These are phyloP conservation scores for Trichomonas gallinae DNA, from an alignment of 208 protist genomes.

Conservation along the genomic window DNA sequence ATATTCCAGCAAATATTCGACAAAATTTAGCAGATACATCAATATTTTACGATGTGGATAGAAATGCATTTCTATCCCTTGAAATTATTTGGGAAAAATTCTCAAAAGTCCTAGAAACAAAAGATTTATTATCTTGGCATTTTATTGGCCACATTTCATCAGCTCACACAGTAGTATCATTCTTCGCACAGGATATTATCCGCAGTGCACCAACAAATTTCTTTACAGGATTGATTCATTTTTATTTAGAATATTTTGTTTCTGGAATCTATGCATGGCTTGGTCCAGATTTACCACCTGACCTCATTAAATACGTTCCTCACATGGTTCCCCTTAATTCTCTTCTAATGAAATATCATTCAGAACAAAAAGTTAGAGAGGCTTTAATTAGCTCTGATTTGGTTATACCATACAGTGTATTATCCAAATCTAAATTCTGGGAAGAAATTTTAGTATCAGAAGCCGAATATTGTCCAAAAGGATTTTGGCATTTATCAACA, in stretches of 20 bases:
- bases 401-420: background rate
- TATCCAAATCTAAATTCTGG: background rate
- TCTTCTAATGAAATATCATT: background rate
- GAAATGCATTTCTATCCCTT: background rate
- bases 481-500: background rate
- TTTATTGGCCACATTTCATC: background rate
- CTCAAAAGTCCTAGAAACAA: background rate
- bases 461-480: background rate
- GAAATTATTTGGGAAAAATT: background rate
- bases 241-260: background rate
- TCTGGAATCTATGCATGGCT: background rate
- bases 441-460: background rate
- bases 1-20: background rate
- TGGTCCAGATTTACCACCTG: background rate
- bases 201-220: background rate
- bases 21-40: background rate
- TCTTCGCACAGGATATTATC: background rate
- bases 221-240: background rate
- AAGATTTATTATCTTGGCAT: background rate
- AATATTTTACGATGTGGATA: background rate
- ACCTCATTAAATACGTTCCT: background rate
- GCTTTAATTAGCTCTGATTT: background rate
- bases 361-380: background rate
- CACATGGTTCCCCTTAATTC: background rate
- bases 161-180: background rate